Base-by-base conservation (phyloP, 495 filamentous ascomycete genomes). In the Penicillium crystallinum region DNA sequence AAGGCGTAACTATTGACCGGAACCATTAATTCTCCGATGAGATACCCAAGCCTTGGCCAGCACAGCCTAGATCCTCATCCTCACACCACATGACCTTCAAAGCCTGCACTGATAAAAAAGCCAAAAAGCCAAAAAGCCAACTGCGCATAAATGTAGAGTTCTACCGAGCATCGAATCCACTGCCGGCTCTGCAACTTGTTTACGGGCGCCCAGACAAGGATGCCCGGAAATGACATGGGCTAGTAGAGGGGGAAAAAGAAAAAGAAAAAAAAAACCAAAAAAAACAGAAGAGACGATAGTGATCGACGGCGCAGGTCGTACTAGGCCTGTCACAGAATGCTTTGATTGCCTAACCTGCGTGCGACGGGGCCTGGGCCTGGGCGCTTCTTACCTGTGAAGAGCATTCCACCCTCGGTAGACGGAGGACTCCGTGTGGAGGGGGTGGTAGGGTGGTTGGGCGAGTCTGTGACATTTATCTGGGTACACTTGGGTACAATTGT, bases 81-180 rank as follows among this genome's bases (percentile, higher is more conserved):
- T 27, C 23, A 7, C 18, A 40, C 36, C 47, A 50, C 36, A 40
- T 50, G 48, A 50, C 37, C 27, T 22, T 15, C 38, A 50, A 8
- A 50, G 22, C 29, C 38, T 41, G 37, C 37, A 15, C 34, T 14
- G 6, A 23, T 31, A 31, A 44, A 21, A 17, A 31, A 31, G 15
- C 2, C n/a, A 8, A 18, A 23, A 23, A 27, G 7, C 3, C 3
- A 27, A 27, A 27, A 27, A 3, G 23, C 23, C 23, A 7, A 27
- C 23, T 3, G 23, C 7, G n/a, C n/a, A n/a, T n/a, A n/a, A n/a
- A n/a, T n/a, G n/a, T n/a, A n/a, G 23, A 27, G 23, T 27, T 27
- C n/a, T 27, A 27, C 23, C 23, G 23, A 7, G n/a, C n/a, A 3
- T 27, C 23, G 23, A 27, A 27, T 27, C 23, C 23, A 27, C 3